A percentile compares a stretch with the other conserved stretches of the same genome.
Evolutionary conservation across 2,329 filamentous ascomycete genomes (phyloP).

Genomic region (Phyllosticta capitalensis): DNA sequence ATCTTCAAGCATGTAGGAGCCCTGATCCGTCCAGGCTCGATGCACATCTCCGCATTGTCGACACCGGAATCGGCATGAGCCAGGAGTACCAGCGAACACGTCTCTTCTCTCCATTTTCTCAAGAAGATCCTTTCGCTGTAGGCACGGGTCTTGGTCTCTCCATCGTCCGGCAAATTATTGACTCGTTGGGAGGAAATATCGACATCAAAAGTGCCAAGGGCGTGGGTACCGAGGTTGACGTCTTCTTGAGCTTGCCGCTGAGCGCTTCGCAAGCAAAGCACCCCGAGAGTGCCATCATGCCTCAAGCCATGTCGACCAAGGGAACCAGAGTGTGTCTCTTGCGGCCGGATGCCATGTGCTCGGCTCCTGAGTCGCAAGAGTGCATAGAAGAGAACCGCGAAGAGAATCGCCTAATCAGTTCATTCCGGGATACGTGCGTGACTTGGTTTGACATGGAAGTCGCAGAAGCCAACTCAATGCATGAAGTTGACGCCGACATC

Average conservation of each 20-base stretch:
- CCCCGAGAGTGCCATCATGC: conserved; percentile 4
- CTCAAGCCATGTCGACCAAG: background rate
- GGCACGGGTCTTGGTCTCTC: conserved; percentile 30
- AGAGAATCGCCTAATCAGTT: conserved; percentile 4
- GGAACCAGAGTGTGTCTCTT: conserved; percentile 2
- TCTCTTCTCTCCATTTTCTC: conserved; percentile 30
- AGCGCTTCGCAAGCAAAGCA: conserved; percentile 2
- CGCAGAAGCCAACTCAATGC: background rate
- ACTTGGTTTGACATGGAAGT: conserved; percentile 11
- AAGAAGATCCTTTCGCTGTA: conserved; percentile 28
- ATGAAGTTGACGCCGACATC: conserved; percentile 4
- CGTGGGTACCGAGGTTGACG: conserved; percentile 26
- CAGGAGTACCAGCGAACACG: conserved; percentile 28
- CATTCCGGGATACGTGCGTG: conserved; percentile 5
- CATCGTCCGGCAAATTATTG: conserved; percentile 30
- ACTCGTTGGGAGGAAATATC: conserved; percentile 27
- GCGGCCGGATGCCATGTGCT: background rate
- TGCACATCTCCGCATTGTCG: conserved; percentile 11
- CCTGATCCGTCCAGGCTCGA: background rate
- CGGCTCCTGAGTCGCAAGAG: background rate
- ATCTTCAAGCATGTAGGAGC: background rate
- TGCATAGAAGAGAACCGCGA: background rate
- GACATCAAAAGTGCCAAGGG: conserved; percentile 27
- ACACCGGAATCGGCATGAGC: conserved; percentile 32
- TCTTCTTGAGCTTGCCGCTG: conserved; percentile 2